Evolutionary conservation across 306 rosid genomes (phyloP), one percentile per base, ranked within the genome.

Genomic region (Dalbergia oliveri): DNA sequence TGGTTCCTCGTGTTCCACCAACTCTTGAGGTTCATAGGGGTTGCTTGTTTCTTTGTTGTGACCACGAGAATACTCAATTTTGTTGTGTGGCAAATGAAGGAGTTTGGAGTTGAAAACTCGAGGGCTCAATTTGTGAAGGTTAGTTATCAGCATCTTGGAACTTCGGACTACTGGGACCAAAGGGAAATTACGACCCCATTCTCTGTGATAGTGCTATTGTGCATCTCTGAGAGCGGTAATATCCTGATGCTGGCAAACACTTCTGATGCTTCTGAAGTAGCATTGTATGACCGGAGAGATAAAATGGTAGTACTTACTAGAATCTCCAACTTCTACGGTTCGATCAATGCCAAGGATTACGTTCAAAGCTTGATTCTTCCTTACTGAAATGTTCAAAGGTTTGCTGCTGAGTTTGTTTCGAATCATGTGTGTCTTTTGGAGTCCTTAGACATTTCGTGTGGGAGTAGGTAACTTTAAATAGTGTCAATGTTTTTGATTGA

Each of bases 41-140:
- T 26, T 26, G 34, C 11, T 0, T 44, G 8, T 75, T 47, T 13
- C 11, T 75, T 16, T 45, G 8, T 62, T 19, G 45, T 61, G 47
- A 62, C 33, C 9, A 26, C 1, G 47, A 26, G 58, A 15, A 0
- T 23, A 21, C 41, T 0, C 74, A 23, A 23, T 47, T 69, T 69
- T 47, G 59, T 69, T 51, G 18, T 47, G 0, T 69, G 74, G 74
- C 60, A 69, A 11, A 69, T 69, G 60, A 47, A 44, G 19, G 74
- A 69, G 59, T 47, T 69, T 69, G 58, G 74, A 47, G 74, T 4
- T 23, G 59, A 45, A 13, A 47, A 12, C 7, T 69, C 59, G 19
- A 47, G 74, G 74, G 18, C 59, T 47, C 39, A 47, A 2, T 23
- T 69, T 19, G 1, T 69, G 7, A 69, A 47, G 1, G 6, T 47